Evolutionary conservation across 352 stramenopile species (phyloP).

Genomic region (Pythium aphanidermatum): DNA sequence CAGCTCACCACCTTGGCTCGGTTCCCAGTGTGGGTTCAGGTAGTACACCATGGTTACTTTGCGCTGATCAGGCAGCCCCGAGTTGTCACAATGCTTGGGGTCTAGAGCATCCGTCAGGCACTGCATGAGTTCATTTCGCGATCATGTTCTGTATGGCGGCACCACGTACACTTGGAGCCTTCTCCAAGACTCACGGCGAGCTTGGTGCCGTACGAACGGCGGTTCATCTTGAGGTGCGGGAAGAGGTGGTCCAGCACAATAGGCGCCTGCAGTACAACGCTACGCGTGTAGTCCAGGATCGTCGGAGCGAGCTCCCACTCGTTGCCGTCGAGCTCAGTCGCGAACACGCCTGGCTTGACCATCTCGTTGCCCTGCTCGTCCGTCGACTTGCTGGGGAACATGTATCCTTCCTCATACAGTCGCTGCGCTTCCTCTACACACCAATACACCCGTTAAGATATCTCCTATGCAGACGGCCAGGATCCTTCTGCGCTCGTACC

Average conservation of each 20-base stretch:
- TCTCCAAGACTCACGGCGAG: constrained; percentile 42
- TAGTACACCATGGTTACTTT: constrained; percentile 77
- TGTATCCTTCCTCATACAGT: constrained; percentile 37
- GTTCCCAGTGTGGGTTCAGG: constrained; percentile 60
- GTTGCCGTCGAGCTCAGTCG: constrained; percentile 38
- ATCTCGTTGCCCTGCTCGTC: constrained; percentile 35
- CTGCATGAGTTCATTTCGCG: background rate
- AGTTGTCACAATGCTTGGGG: constrained; percentile 50
- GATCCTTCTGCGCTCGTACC: too few species aligned
- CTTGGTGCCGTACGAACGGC: constrained; percentile 39
- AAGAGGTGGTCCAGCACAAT: constrained; percentile 42
- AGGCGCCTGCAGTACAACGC: constrained; percentile 39
- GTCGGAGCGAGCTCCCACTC: constrained; percentile 45
- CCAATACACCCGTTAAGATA: too few species aligned
- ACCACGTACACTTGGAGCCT: constrained; percentile 36
- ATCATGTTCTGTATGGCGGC: background rate
- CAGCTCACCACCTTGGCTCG: constrained; percentile 42
- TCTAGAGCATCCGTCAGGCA: constrained; percentile 18
- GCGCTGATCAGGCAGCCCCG: constrained; percentile 38
- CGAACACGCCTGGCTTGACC: constrained; percentile 42
- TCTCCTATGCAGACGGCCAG: too few species aligned
- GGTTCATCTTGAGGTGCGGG: constrained; percentile 40
- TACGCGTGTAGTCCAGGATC: constrained; percentile 46
- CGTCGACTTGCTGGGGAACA: constrained; percentile 46
- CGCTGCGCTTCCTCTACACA: constrained; percentile 37